Percentiles rank a stretch among this genome's conserved stretches.
These are phyloP conservation scores for Murraya koenigii DNA, from an alignment of 345 rosid genomes.

Conservation along the genomic window DNA sequence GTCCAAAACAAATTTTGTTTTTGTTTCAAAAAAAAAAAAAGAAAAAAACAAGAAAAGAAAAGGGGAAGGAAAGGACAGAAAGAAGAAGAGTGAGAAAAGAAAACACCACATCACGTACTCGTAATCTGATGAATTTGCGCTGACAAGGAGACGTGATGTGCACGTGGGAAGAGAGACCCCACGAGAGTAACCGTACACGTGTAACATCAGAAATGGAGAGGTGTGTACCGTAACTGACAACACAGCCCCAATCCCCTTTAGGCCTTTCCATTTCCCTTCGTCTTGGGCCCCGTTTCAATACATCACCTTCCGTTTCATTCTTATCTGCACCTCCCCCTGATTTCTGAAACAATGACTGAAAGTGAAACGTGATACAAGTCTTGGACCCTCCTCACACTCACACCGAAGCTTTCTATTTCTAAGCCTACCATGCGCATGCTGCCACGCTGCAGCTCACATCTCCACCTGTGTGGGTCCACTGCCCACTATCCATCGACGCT, in stretches of 20 bases:
- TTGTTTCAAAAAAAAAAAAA: too few relatives aligned
- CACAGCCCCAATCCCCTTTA: not conserved
- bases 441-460: conserved; percentile 16
- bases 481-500: not conserved
- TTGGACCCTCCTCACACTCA: not conserved
- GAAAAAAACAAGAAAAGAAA: too few relatives aligned
- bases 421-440: not conserved
- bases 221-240: not conserved
- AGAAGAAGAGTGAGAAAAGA: not conserved
- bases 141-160: conserved; percentile 14
- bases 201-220: conserved; percentile 6
- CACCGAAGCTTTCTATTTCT: not conserved
- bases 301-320: conserved; percentile 14
- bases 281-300: conserved; percentile 7
- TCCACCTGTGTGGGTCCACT: not conserved
- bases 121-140: not conserved
- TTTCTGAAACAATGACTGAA: not conserved
- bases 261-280: too few relatives aligned
- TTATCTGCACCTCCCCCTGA: conserved; percentile 8
- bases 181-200: conserved; percentile 14
- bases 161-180: conserved; percentile 24
- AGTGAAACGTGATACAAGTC: not conserved
- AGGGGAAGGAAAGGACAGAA: too few relatives aligned
- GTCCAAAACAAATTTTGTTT: not conserved
- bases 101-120: not conserved